Conservation (phyloP, 306 rosid species). For the Fagus crenata region DNA sequence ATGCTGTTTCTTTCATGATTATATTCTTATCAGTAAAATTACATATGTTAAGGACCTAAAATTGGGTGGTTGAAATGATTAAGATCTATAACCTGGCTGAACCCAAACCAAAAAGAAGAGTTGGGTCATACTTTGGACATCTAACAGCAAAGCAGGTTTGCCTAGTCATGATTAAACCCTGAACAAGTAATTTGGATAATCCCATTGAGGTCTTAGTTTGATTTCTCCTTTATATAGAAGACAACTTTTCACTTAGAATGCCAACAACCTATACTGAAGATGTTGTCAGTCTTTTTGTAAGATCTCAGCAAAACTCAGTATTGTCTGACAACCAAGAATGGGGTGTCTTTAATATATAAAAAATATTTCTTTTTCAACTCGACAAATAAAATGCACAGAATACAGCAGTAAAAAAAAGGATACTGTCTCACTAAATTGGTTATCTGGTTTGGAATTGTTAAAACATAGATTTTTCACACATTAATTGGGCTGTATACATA, state of each 20-base stretch:
- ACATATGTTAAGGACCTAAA: constrained; percentile 8
- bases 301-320: constrained; percentile 5
- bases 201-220: neutral
- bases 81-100: neutral
- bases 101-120: constrained; percentile 29
- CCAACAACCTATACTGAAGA: neutral
- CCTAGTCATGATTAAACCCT: constrained; percentile 2
- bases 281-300: neutral
- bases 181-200: neutral
- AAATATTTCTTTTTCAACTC: constrained; percentile 5
- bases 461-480: constrained; percentile 15
- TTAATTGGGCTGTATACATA: constrained; percentile 10
- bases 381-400: constrained; percentile 10
- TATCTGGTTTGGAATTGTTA: constrained; percentile 12
- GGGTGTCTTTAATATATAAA: neutral
- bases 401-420: neutral
- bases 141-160: constrained; percentile 21
- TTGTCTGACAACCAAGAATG: neutral
- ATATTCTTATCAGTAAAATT: constrained; percentile 15
- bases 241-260: neutral
- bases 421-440: constrained; percentile 1
- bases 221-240: neutral
- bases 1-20: constrained; percentile 13
- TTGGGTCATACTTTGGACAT: constrained; percentile 11
- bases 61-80: constrained; percentile 16